These are phyloP conservation scores for Allium sativum DNA, from an alignment of 106 monocot species.

Conservation along the genomic window DNA sequence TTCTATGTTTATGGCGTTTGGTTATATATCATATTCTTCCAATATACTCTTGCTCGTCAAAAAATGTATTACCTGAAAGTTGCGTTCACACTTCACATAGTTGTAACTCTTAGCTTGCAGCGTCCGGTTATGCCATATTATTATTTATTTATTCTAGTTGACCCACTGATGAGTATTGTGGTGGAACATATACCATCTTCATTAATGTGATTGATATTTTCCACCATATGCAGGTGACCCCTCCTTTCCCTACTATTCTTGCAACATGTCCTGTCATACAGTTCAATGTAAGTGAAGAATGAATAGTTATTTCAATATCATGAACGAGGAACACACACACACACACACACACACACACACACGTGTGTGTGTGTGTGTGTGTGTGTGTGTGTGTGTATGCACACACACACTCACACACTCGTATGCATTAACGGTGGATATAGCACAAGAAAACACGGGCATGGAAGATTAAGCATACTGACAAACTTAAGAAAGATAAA, in stretches of 20 bases:
- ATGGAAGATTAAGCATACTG: no score
- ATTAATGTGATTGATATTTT: background rate
- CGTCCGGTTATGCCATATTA: no score
- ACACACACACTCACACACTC: background rate
- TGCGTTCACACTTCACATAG: no score
- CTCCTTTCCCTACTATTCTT: constrained; percentile 74
- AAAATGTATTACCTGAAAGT: no score
- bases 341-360: background rate
- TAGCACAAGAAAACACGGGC: no score
- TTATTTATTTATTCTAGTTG: no score
- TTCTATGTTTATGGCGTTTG: no score
- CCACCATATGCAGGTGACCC: constrained; percentile 70
- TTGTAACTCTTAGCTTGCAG: no score
- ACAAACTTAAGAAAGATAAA: no score
- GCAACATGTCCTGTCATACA: constrained; percentile 77
- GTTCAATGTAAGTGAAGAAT: constrained; percentile 57
- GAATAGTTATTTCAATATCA: background rate
- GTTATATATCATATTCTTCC: no score
- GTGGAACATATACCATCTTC: background rate
- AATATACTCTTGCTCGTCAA: no score
- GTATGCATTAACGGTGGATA: no score
- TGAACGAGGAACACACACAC: background rate
- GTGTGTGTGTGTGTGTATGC: background rate
- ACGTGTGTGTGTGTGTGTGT: background rate
- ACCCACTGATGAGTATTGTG: background rate